Conservation (phyloP, 2,329 filamentous ascomycete species). For the Aurifilum marmelostoma region DNA sequence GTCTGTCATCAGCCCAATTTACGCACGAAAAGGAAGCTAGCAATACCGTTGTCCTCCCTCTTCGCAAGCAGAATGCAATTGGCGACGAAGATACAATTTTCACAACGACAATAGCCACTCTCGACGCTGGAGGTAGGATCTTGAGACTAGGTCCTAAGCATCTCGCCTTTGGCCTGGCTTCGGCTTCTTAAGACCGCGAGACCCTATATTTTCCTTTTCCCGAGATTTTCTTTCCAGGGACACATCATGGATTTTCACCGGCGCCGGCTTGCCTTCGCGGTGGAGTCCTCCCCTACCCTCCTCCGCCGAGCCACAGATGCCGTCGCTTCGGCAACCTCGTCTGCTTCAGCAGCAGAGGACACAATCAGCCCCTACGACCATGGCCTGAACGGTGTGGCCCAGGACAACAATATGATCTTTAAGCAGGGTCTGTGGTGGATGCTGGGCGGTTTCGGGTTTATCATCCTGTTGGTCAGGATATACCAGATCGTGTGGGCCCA, state of each 20-base stretch:
- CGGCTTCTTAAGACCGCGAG: not conserved
- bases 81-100: slow-evolving; percentile 4
- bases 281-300: slow-evolving; percentile 22
- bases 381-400: slow-evolving; percentile 63
- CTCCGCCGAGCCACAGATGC: slow-evolving; percentile 19
- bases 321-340: slow-evolving; percentile 13
- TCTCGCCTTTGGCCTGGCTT: not conserved
- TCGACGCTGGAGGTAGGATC: slow-evolving; percentile 7
- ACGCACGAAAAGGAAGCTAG: slow-evolving; percentile 17
- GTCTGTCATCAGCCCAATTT: slow-evolving; percentile 10
- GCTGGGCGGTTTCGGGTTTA: slow-evolving; percentile 57
- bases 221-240: not conserved
- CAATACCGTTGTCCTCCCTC: slow-evolving; percentile 11
- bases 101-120: slow-evolving; percentile 25
- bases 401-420: slow-evolving; percentile 59
- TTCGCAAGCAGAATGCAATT: slow-evolving; percentile 26
- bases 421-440: slow-evolving; percentile 64
- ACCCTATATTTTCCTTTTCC: not conserved
- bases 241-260: slow-evolving; percentile 39
- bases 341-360: slow-evolving; percentile 42
- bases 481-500: slow-evolving; percentile 58
- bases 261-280: slow-evolving; percentile 36
- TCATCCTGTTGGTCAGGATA: slow-evolving; percentile 58
- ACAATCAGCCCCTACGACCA: slow-evolving; percentile 61
- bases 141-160: slow-evolving; percentile 15